Base-by-base conservation (phyloP, 805 yeast species). In the Kuraishia ogatae region DNA sequence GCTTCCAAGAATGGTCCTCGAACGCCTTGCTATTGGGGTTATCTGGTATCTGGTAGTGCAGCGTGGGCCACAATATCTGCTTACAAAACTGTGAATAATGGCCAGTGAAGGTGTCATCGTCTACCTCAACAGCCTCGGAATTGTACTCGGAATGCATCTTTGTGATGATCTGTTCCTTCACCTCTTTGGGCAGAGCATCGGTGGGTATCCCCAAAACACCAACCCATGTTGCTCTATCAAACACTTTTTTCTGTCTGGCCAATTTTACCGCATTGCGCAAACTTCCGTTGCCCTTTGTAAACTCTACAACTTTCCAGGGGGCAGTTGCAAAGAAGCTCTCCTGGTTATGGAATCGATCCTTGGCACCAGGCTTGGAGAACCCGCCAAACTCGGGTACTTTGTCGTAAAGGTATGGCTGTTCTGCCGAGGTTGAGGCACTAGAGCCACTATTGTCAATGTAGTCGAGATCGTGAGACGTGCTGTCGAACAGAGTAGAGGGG, bases 181-280 rank as follows among this genome's bases (percentile, higher is more conserved):
- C 83, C 0, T 69, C 64, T 0, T 71, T 70, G 3, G 94, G 87
- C 20, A 94, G 78, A 28, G 78, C 83, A 69, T 94, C 97, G 20
- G 93, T 86, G 20, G 97, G 96, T 78, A 91, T 87, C 26, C 97
- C 96, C 39, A 88, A 70, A 0, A 96, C 84, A n/a, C 99, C 99
- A 1, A 93, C 80, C 96, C 97, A 93, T 56, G 71, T 74, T 51
- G 73, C 75, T 4, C 71, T 64, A 50, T 74, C 68, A 28, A 61
- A 57, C 11, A 74, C 71, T 0, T 70, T 63, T 0, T 74, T 66
- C 21, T 68, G 64, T 15, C 79, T 65, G 0, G 93, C 86, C 6
- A 85, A 71, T 51, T 79, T 77, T 17, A 94, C 80, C 0, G 98
- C 97, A 61, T 94, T 93, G 58, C 82, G 81, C 62, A 94, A 77